Evolutionary conservation across 768 basidiomycete species (phyloP).

Genomic region (Termitomyces sp.): DNA sequence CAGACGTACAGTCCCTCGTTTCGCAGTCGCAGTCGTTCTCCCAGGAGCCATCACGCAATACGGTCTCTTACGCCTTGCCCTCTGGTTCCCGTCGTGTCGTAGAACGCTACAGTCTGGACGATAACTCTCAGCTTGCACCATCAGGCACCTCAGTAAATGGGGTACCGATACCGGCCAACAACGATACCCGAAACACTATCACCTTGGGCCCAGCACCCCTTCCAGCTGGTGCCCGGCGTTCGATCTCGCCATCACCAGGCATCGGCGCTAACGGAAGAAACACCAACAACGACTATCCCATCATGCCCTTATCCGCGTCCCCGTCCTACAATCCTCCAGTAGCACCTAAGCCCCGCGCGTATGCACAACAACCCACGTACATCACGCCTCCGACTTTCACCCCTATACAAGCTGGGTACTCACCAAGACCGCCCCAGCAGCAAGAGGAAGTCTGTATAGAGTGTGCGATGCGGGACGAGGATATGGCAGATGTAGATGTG

Average conservation of each 20-base stretch:
- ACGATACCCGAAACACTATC: slow-evolving; percentile 19
- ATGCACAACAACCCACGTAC: slow-evolving; percentile 73
- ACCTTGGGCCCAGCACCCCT: slow-evolving; percentile 23
- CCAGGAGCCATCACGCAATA: slow-evolving; percentile 32
- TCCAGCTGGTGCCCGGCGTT: slow-evolving; percentile 41
- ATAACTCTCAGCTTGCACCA: slow-evolving; percentile 28
- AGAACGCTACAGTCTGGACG: slow-evolving; percentile 50
- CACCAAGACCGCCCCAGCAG: slow-evolving; percentile 50
- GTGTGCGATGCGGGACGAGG: slow-evolving; percentile 98
- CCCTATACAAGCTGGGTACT: slow-evolving; percentile 58
- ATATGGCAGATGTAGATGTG: slow-evolving; percentile 95
- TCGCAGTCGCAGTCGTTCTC: slow-evolving; percentile 22
- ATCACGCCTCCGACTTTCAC: slow-evolving; percentile 53
- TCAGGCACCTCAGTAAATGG: slow-evolving; percentile 31
- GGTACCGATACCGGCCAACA: slow-evolving; percentile 23
- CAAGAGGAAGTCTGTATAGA: slow-evolving; percentile 87
- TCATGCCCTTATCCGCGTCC: slow-evolving; percentile 54
- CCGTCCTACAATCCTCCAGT: slow-evolving; percentile 61
- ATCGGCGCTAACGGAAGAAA: slow-evolving; percentile 22
- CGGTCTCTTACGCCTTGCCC: slow-evolving; percentile 41
- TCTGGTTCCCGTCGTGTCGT: slow-evolving; percentile 40
- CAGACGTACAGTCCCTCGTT: slow-evolving; percentile 24
- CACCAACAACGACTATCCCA: slow-evolving; percentile 33
- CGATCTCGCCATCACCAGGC: slow-evolving; percentile 34
- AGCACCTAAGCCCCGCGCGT: slow-evolving; percentile 61